phyloP scores from a whole-genome alignment of 179 eudicot species.

The Silene noctiflora region DNA sequence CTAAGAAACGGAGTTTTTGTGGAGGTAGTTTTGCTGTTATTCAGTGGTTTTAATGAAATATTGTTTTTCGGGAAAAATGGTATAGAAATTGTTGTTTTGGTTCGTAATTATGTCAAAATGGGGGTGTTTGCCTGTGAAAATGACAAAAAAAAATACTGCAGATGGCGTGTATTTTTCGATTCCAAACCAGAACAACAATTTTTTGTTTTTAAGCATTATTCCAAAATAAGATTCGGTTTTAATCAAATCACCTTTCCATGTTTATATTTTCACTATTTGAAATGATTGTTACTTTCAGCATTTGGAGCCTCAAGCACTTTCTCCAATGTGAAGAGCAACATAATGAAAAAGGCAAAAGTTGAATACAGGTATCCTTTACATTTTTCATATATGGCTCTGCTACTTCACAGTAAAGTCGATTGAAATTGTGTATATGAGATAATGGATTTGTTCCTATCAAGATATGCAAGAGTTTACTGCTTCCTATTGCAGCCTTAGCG shows the following conservation, averaged over 20 bases:
- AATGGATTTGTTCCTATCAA: not conserved
- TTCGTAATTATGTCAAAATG: too few relatives aligned
- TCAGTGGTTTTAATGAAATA: not conserved
- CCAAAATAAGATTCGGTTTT: not conserved
- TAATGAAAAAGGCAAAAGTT: constrained; percentile 83
- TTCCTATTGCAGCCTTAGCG: too few relatives aligned
- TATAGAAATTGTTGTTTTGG: too few relatives aligned
- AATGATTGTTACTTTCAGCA: constrained; percentile 31
- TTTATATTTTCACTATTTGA: not conserved
- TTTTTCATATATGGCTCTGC: not conserved
- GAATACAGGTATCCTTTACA: constrained; percentile 49
- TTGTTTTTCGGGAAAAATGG: too few relatives aligned
- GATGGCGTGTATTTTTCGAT: too few relatives aligned
- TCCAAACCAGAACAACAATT: too few relatives aligned
- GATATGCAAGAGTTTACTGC: not conserved
- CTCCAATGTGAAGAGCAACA: constrained; percentile 65
- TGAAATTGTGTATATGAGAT: not conserved
- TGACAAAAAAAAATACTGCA: too few relatives aligned
- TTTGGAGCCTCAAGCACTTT: constrained; percentile 49
- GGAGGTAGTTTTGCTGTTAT: constrained; percentile 50
- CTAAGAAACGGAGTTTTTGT: constrained; percentile 53
- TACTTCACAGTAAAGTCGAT: not conserved
- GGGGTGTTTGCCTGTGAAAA: too few relatives aligned
- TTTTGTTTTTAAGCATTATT: too few relatives aligned
- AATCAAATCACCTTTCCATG: not conserved